Conservation (phyloP, 805 yeast genomes). For the Zygosaccharomyces kombuchaensis region DNA sequence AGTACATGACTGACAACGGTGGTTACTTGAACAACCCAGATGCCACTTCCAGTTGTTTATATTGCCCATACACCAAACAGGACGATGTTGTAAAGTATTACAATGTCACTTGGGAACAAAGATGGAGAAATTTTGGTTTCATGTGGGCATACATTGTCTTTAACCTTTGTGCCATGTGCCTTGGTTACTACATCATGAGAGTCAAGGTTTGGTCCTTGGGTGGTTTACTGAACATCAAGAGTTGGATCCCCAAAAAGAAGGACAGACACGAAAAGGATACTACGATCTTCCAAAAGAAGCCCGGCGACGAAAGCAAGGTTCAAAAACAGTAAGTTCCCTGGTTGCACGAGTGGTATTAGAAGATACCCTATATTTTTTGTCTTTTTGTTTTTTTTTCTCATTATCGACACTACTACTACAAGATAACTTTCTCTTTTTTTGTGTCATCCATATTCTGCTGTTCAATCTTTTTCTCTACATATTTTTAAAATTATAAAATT, state of each 20-base stretch:
- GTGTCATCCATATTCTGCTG: not conserved
- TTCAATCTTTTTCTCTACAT: not conserved
- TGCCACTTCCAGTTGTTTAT: slow-evolving; percentile 53
- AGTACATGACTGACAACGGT: slow-evolving; percentile 32
- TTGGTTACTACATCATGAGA: slow-evolving; percentile 37
- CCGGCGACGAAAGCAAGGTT: slow-evolving; percentile 39
- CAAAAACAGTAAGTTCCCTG: slow-evolving; percentile 12
- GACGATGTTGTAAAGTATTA: slow-evolving; percentile 52
- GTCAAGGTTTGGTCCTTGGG: slow-evolving; percentile 37
- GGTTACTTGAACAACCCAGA: slow-evolving; percentile 45
- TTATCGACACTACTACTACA: not conserved
- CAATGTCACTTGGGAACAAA: slow-evolving; percentile 40
- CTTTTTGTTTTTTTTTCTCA: not conserved
- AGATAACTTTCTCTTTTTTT: not conserved
- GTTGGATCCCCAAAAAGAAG: slow-evolving; percentile 40
- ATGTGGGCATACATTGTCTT: slow-evolving; percentile 42
- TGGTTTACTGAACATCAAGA: slow-evolving; percentile 36
- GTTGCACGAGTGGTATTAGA: not conserved
- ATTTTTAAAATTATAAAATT: not conserved
- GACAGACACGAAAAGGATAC: slow-evolving; percentile 47
- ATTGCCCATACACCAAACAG: slow-evolving; percentile 55
- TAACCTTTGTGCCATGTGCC: slow-evolving; percentile 40
- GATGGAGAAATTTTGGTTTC: slow-evolving; percentile 67
- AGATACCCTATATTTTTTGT: slow-evolving; percentile 2
- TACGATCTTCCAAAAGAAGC: slow-evolving; percentile 39